A percentile compares a stretch with the other conserved stretches of the same genome.
phyloP scores from a whole-genome alignment of 805 yeast genomes.

The Lipomyces yamanashiensis region DNA sequence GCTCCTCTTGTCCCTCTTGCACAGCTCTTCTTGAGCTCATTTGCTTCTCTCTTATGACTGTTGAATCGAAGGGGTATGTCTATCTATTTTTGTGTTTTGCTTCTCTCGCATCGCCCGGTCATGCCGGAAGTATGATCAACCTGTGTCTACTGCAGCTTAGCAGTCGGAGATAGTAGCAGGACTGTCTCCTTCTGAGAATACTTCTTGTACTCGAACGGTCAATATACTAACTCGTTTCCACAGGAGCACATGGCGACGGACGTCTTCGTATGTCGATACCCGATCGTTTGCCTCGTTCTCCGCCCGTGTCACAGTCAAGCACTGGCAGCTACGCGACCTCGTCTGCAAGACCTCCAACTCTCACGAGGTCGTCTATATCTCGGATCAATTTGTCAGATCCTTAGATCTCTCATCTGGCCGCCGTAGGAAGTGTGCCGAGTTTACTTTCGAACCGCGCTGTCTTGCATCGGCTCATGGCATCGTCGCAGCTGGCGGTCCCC shows the following conservation, averaged over 20 bases:
- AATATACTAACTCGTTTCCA: not conserved
- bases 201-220: not conserved
- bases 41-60: slow-evolving; percentile 10
- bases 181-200: not conserved
- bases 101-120: not conserved
- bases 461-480: slow-evolving; percentile 61
- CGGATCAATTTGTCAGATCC: slow-evolving; percentile 56
- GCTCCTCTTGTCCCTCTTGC: not conserved
- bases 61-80: slow-evolving; percentile 18
- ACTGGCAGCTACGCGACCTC: slow-evolving; percentile 86
- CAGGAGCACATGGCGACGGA: slow-evolving; percentile 20
- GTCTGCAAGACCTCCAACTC: slow-evolving; percentile 54
- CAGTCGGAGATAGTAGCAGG: too few relatives aligned
- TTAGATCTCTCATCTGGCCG: slow-evolving; percentile 50
- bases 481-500: slow-evolving; percentile 59
- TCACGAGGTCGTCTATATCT: slow-evolving; percentile 61
- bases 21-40: not conserved
- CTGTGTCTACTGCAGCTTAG: not conserved
- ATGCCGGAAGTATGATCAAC: not conserved
- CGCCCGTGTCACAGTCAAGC: slow-evolving; percentile 46
- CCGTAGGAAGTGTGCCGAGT: slow-evolving; percentile 50
- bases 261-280: slow-evolving; percentile 30
- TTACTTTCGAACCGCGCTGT: slow-evolving; percentile 73
- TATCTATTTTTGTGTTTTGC: not conserved
- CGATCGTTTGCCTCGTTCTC: slow-evolving; percentile 24